Conservation (phyloP, 495 filamentous ascomycete genomes). For the Trichoderma erinaceum region DNA sequence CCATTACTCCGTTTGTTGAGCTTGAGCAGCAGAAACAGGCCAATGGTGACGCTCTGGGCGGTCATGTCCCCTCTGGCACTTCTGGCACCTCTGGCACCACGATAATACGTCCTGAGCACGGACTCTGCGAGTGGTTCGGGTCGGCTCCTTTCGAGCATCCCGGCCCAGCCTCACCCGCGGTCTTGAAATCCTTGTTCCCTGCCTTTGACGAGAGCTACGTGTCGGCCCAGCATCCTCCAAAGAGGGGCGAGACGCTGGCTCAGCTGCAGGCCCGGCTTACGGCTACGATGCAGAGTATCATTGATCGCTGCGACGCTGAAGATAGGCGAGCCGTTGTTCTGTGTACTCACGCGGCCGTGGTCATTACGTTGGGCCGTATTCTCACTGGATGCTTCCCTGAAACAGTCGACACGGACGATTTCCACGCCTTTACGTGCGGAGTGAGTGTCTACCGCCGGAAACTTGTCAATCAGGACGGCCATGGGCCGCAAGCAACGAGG, state of each 20-base stretch:
- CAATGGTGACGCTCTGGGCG: not conserved
- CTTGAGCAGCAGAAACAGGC: conserved; percentile 34
- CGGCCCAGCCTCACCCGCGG: conserved; percentile 53
- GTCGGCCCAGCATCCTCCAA: conserved; percentile 57
- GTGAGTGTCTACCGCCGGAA: conserved; percentile 52
- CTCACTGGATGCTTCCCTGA: conserved; percentile 72
- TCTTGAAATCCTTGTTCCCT: conserved; percentile 61
- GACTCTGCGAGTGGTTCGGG: conserved; percentile 90
- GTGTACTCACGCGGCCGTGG: conserved; percentile 82
- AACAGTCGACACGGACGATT: conserved; percentile 65
- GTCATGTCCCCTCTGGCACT: not conserved
- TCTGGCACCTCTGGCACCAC: not conserved
- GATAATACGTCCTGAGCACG: conserved; percentile 63
- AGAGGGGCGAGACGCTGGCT: conserved; percentile 67
- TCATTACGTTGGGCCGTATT: conserved; percentile 77
- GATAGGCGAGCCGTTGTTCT: conserved; percentile 63
- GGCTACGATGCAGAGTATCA: conserved; percentile 60
- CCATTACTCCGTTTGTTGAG: conserved; percentile 64
- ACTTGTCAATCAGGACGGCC: not conserved
- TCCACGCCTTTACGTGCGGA: conserved; percentile 78
- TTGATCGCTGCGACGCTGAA: conserved; percentile 61
- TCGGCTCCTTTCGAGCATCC: conserved; percentile 75
- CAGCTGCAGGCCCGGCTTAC: conserved; percentile 77
- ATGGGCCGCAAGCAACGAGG: not conserved
- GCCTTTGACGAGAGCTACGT: conserved; percentile 47